These are phyloP conservation scores for Draba incana DNA, from an alignment of 345 rosid species.

Conservation along the genomic window DNA sequence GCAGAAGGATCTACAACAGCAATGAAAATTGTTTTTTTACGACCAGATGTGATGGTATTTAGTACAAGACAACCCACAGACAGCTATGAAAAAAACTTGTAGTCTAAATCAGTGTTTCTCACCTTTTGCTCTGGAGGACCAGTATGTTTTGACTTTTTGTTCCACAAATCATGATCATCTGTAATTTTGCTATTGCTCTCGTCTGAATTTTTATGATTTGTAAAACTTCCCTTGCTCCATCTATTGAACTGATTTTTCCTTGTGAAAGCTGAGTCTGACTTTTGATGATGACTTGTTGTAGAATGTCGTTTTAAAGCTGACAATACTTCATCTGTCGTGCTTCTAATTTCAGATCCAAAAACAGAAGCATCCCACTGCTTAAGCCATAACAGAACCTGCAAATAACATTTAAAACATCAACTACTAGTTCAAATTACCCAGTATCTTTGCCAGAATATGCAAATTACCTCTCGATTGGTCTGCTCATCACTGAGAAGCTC, in stretches of 20 bases:
- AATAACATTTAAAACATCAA: slow-evolving; percentile 18
- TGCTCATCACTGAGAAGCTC: slow-evolving; percentile 98
- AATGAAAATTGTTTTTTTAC: slow-evolving; percentile 26
- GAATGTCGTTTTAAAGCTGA: slow-evolving; percentile 88
- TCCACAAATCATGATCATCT: slow-evolving; percentile 49
- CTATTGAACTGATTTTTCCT: slow-evolving; percentile 55
- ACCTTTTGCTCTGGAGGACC: slow-evolving; percentile 94
- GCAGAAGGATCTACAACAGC: slow-evolving; percentile 80
- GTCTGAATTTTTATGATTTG: slow-evolving; percentile 45
- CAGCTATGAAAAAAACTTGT: neutral
- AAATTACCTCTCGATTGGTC: slow-evolving; percentile 88
- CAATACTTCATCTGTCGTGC: slow-evolving; percentile 84
- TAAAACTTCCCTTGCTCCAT: slow-evolving; percentile 53
- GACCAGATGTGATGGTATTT: neutral
- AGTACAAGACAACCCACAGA: slow-evolving; percentile 7
- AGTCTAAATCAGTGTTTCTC: slow-evolving; percentile 27
- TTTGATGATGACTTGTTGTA: slow-evolving; percentile 59
- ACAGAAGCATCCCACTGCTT: slow-evolving; percentile 99
- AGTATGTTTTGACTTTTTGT: slow-evolving; percentile 58
- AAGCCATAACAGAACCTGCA: slow-evolving; percentile 91
- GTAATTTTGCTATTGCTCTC: slow-evolving; percentile 44
- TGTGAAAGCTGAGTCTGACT: slow-evolving; percentile 49
- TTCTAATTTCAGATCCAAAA: slow-evolving; percentile 93
- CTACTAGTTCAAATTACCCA: neutral
- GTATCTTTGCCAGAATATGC: slow-evolving; percentile 21